Evolutionary conservation across 2,329 filamentous ascomycete species (phyloP).

Genomic region (Aspergillus eucalypticola): DNA sequence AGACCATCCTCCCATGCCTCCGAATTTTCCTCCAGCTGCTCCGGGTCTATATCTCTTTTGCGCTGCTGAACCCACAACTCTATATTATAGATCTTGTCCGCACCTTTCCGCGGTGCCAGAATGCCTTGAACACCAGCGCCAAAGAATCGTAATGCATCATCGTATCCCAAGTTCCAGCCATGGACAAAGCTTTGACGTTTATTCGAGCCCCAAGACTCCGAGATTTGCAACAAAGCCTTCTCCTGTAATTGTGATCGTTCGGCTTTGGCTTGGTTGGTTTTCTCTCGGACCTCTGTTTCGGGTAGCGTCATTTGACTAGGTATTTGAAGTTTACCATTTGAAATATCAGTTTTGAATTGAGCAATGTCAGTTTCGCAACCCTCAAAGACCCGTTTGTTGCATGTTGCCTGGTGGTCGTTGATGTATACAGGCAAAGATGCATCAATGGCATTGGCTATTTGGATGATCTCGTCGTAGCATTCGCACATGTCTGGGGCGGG

Average conservation of each 20-base stretch:
- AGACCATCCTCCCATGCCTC: conserved; percentile 43
- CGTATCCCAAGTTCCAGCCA: conserved; percentile 59
- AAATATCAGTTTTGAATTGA: conserved; percentile 58
- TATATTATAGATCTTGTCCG: conserved; percentile 57
- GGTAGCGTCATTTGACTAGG: conserved; percentile 33
- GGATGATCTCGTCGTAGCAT: conserved; percentile 57
- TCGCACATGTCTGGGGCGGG: conserved; percentile 56
- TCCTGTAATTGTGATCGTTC: background rate
- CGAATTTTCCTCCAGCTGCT: conserved; percentile 43
- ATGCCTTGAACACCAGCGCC: conserved; percentile 39
- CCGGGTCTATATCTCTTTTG: conserved; percentile 48
- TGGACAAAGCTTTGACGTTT: conserved; percentile 57
- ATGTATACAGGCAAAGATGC: conserved; percentile 56
- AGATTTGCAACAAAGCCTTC: conserved; percentile 6
- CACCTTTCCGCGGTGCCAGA: conserved; percentile 32
- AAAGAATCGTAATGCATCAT: conserved; percentile 58
- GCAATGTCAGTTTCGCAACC: conserved; percentile 59
- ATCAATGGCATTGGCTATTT: conserved; percentile 51
- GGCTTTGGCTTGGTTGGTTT: conserved; percentile 42
- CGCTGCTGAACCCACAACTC: conserved; percentile 62
- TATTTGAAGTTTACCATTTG: conserved; percentile 45
- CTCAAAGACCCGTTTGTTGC: conserved; percentile 49
- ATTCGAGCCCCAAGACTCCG: conserved; percentile 16
- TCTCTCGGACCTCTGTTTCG: conserved; percentile 37
- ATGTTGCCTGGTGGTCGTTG: conserved; percentile 56